A percentile compares a stretch with the other conserved stretches of the same genome.
phyloP scores from a whole-genome alignment of 2,329 filamentous ascomycete species.

The Fusarium euwallaceae region DNA sequence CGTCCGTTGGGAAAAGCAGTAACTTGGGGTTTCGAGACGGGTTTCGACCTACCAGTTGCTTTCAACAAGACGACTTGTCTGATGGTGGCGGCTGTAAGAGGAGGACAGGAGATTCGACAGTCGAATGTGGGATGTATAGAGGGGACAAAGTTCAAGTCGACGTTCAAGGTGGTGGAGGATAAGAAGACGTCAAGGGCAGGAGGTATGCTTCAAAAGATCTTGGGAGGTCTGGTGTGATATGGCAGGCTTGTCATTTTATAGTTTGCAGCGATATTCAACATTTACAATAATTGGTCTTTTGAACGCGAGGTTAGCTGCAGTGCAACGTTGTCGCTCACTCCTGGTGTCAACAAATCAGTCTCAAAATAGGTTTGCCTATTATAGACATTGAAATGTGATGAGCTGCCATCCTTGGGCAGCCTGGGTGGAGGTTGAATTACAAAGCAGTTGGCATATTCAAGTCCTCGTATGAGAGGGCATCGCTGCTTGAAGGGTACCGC shows the following conservation, averaged over 20 bases:
- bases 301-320: neutral
- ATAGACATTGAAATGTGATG: neutral
- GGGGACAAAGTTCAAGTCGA: constrained; percentile 30
- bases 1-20: constrained; percentile 6
- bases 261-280: neutral
- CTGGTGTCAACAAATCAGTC: neutral
- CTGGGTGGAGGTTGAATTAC: neutral
- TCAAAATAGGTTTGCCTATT: neutral
- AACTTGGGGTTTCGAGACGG: constrained; percentile 42
- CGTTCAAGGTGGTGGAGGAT: neutral
- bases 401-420: neutral
- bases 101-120: constrained; percentile 31
- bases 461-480: neutral
- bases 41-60: constrained; percentile 30
- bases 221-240: constrained; percentile 5
- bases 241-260: neutral
- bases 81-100: constrained; percentile 35
- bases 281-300: neutral
- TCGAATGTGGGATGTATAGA: constrained; percentile 40
- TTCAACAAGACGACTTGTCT: constrained; percentile 38
- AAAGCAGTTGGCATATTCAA: neutral
- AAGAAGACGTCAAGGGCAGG: constrained; percentile 4
- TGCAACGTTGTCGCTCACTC: neutral
- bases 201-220: constrained; percentile 22
- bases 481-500: neutral